Conservation (phyloP, 2,329 filamentous ascomycete genomes). For the Colletotrichum sp. region DNA sequence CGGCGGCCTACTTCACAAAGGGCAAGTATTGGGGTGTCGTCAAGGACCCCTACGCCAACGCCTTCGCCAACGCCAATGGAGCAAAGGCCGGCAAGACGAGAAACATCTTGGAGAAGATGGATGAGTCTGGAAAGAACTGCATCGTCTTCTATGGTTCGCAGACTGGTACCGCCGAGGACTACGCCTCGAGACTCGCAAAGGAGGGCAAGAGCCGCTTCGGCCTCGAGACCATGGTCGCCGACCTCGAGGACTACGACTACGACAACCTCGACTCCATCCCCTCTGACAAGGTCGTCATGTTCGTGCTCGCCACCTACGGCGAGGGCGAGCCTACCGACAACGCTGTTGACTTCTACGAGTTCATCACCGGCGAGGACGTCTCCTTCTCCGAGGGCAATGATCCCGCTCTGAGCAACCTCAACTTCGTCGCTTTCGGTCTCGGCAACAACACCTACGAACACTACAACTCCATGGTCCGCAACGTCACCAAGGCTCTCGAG, state of each 20-base stretch:
- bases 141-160: constrained; percentile 99
- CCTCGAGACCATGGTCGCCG: constrained; percentile 96
- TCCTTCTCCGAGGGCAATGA: constrained; percentile 79
- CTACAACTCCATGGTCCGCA: constrained; percentile 98
- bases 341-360: constrained; percentile 98
- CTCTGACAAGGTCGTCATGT: constrained; percentile 90
- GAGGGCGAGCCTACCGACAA: constrained; percentile 99
- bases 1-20: constrained; percentile 96
- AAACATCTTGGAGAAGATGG: constrained; percentile 95
- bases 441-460: constrained; percentile 99
- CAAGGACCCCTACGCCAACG: constrained; percentile 86
- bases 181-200: constrained; percentile 94
- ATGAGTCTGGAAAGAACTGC: constrained; percentile 95
- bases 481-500: constrained; percentile 80
- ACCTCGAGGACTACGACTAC: constrained; percentile 97
- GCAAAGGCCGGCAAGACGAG: constrained; percentile 84
- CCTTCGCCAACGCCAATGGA: constrained; percentile 72
- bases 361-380: constrained; percentile 82
- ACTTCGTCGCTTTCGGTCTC: constrained; percentile 93
- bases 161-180: constrained; percentile 97
- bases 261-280: constrained; percentile 91
- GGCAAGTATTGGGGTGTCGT: constrained; percentile 89
- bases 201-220: constrained; percentile 97
- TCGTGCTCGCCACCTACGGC: constrained; percentile 95
- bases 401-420: constrained; percentile 79